Percentiles rank a stretch among this genome's conserved stretches.
Conservation (phyloP, 192 early-diverging fungal species). For the Diversispora eburnea region DNA sequence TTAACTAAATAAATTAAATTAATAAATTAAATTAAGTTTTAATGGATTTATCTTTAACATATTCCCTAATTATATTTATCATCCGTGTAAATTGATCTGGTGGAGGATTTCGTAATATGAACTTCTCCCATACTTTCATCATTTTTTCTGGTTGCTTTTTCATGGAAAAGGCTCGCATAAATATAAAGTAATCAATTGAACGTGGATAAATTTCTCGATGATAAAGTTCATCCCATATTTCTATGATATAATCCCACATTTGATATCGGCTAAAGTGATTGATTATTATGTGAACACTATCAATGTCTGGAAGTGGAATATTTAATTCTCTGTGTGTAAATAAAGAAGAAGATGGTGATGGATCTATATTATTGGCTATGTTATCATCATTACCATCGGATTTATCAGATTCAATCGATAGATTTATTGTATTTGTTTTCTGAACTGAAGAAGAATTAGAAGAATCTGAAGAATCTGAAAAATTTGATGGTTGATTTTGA, state of each 20-base stretch:
- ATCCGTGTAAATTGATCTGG: neutral
- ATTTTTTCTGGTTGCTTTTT: neutral
- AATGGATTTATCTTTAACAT: neutral
- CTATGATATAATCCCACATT: neutral
- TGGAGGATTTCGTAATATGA: neutral
- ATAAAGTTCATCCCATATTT: constrained; percentile 14
- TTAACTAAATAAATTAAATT: no score
- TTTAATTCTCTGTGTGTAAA: neutral
- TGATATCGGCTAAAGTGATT: neutral
- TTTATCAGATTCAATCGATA: no score
- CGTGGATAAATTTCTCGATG: neutral
- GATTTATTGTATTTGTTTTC: no score
- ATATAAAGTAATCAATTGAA: neutral
- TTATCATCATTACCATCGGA: no score
- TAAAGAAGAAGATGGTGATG: no score
- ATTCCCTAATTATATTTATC: neutral
- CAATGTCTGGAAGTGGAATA: neutral
- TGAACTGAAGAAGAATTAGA: no score
- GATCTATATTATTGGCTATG: no score
- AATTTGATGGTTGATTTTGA: neutral
- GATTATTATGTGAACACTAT: constrained; percentile 15
- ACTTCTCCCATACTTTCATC: neutral
- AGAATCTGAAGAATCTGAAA: neutral
- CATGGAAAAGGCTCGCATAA: constrained; percentile 1
- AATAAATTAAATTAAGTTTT: no score